Evolutionary conservation across 345 rosid genomes (phyloP).

Genomic region (Leavenworthia alabamica): DNA sequence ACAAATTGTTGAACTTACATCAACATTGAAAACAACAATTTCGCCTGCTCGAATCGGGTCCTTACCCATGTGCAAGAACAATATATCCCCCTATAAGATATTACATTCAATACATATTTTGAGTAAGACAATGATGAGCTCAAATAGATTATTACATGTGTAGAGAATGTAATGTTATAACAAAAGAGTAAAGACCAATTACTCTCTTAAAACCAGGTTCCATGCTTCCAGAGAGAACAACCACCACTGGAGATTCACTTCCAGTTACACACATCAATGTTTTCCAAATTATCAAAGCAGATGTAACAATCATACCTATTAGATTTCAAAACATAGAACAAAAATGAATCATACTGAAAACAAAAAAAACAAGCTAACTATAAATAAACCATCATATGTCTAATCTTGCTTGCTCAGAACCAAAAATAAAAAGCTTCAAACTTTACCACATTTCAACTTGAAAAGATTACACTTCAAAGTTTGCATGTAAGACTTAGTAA

Average conservation of each 20-base stretch:
- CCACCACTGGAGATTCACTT: too few relatives aligned
- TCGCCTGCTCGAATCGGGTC: slow-evolving; percentile 70
- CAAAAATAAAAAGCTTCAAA: too few relatives aligned
- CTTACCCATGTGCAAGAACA: slow-evolving; percentile 57
- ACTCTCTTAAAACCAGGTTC: slow-evolving; percentile 77
- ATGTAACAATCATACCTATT: slow-evolving; percentile 52
- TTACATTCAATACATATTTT: background rate
- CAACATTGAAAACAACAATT: slow-evolving; percentile 56
- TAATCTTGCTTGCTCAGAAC: too few relatives aligned
- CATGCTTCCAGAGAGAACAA: slow-evolving; percentile 72
- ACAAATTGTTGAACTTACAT: slow-evolving; percentile 29
- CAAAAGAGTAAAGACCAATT: background rate
- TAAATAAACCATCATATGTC: too few relatives aligned
- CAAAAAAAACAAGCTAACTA: too few relatives aligned
- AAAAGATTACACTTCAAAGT: too few relatives aligned
- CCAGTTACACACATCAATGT: slow-evolving; percentile 63
- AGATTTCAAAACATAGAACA: too few relatives aligned
- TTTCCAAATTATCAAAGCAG: slow-evolving; percentile 71
- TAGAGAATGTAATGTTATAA: background rate
- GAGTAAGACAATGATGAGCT: too few relatives aligned
- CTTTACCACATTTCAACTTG: background rate
- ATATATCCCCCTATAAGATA: slow-evolving; percentile 57
- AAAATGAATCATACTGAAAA: too few relatives aligned
- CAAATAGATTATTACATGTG: too few relatives aligned
- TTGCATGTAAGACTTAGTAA: too few relatives aligned